Conservation (phyloP, 805 yeast species). For the Scheffersomyces spartinae region DNA sequence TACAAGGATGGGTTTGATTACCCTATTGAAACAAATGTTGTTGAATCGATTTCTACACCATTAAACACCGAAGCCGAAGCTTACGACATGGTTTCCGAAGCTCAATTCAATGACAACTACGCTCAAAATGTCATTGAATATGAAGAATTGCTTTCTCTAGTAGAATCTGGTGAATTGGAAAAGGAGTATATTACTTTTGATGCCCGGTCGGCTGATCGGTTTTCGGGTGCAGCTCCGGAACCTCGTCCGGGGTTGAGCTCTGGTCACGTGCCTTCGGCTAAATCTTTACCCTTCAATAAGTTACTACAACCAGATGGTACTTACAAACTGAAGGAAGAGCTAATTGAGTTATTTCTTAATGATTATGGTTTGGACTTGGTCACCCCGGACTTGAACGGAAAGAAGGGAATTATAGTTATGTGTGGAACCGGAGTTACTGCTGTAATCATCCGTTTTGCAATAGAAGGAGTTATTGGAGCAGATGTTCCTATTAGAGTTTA, state of each 20-base stretch:
- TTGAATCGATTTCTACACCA: constrained; percentile 9
- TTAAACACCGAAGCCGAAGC: constrained; percentile 6
- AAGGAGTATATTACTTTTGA: constrained; percentile 51
- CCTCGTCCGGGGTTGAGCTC: constrained; percentile 81
- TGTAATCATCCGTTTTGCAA: constrained; percentile 69
- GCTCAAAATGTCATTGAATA: constrained; percentile 46
- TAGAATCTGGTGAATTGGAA: constrained; percentile 33
- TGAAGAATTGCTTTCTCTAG: constrained; percentile 55
- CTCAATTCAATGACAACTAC: constrained; percentile 13
- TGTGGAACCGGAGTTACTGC: constrained; percentile 98
- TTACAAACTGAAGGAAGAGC: constrained; percentile 36
- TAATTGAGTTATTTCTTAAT: constrained; percentile 30
- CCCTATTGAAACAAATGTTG: constrained; percentile 30
- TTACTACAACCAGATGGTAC: constrained; percentile 40
- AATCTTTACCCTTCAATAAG: constrained; percentile 61
- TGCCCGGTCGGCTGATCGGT: constrained; percentile 71
- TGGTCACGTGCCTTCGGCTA: constrained; percentile 82
- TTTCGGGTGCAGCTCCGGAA: constrained; percentile 72
- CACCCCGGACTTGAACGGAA: constrained; percentile 16
- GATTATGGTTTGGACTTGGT: constrained; percentile 22
- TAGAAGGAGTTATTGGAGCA: constrained; percentile 25
- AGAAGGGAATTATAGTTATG: constrained; percentile 69
- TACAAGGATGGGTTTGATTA: constrained; percentile 37
- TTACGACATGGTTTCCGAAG: constrained; percentile 11
- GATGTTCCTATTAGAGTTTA: constrained; percentile 27